Evolutionary conservation across 1,139 yeast genomes (phyloP), one percentile per base, ranked within the genome.

Genomic region (Scheffersomyces cryptocercus): DNA sequence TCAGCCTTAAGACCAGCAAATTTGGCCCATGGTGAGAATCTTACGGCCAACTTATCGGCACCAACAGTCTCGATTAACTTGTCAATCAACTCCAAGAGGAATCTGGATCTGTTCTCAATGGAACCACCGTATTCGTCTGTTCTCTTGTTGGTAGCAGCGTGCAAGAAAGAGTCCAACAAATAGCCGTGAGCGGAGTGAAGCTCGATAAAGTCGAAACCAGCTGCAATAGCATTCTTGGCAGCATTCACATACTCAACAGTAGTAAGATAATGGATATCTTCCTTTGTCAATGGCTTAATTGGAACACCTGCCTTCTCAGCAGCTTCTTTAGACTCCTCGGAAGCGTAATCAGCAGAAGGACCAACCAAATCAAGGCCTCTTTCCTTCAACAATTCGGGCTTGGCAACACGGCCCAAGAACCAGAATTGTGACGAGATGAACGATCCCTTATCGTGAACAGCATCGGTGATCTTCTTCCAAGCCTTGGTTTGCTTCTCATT

Each of bases 121-220:
- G 54, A 48, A 2, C 59, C 58, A 13, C 59, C 59, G 34, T 53
- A 55, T 36, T 47, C 44, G 40, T 54, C 59, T 20, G 57, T 53
- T 40, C 59, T 43, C 38, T 45, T 28, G 46, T 55, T 55, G 28
- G 55, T 43, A 15, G 39, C 20, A 3, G 47, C 39, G 20, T 50
- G 40, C 39, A 54, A 20, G 42, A 55, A 55, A 31, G 45, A 42
- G 41, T 52, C 53, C 12, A 53, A 24, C 35, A 55, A 44, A 45
- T 54, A 54, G 5, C 58, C 59, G 38, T 53, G 52, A 9, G 58
- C 59, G n/a, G 49, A 47, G 35, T 55, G 58, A 40, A 55, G 34
- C 36, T 54, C 55, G 9, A 55, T 42, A 37, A 43, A 50, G 46
- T 55, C 59, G 28, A 54, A 54, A 8, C 58, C 58, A 7, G 53